phyloP scores from a whole-genome alignment of 345 rosid genomes.

The Odontarrhena argentea region DNA sequence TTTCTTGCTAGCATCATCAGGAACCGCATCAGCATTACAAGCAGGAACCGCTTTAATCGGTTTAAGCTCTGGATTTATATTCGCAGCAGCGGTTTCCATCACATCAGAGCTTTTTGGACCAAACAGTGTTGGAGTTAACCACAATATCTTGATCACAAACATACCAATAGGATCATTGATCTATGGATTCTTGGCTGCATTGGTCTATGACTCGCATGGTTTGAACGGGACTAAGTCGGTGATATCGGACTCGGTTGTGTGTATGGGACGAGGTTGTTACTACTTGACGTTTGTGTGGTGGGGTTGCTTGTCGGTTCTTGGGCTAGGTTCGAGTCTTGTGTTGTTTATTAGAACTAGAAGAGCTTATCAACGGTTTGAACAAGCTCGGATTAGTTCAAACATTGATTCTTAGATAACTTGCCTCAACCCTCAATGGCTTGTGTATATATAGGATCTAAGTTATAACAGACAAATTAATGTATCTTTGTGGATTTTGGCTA shows the following conservation, averaged over 20 bases:
- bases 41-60: conserved; percentile 74
- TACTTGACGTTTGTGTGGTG: conserved; percentile 82
- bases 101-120: conserved; percentile 96
- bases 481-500: conserved; percentile 10
- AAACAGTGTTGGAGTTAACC: conserved; percentile 87
- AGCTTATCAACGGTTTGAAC: conserved; percentile 78
- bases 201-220: conserved; percentile 71
- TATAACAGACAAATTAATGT: conserved; percentile 11
- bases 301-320: conserved; percentile 80
- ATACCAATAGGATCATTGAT: conserved; percentile 85
- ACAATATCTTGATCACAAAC: conserved; percentile 90
- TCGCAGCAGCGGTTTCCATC: conserved; percentile 91
- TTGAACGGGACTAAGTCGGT: conserved; percentile 19
- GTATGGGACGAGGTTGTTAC: conserved; percentile 86
- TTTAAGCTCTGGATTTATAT: conserved; percentile 89
- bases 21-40: conserved; percentile 50
- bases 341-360: conserved; percentile 79
- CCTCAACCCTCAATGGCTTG: conserved; percentile 5
- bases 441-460: conserved; percentile 22
- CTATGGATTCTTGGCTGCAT: conserved; percentile 81
- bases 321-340: conserved; percentile 65
- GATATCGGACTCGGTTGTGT: conserved; percentile 41
- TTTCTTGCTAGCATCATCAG: conserved; percentile 66
- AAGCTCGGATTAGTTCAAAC: conserved; percentile 47
- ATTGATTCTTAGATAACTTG: conserved; percentile 25